Conservation (phyloP, 352 stramenopile genomes). For the Phytopythium vexans region DNA sequence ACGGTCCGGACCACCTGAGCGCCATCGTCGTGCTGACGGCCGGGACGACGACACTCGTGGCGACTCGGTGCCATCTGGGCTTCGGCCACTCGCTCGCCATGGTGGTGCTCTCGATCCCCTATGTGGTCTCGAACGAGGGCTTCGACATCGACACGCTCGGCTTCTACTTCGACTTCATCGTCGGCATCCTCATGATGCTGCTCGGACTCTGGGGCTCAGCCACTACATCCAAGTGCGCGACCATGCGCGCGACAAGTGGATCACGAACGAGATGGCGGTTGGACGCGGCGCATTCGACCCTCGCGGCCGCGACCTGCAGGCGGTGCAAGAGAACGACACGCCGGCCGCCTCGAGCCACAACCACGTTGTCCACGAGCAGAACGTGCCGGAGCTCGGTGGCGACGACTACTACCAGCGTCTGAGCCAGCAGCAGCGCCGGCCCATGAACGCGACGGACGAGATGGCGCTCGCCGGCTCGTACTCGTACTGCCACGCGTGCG, state of each 20-base stretch:
- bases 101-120: constrained; percentile 56
- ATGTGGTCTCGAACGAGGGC: constrained; percentile 38
- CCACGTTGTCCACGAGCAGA: constrained; percentile 11
- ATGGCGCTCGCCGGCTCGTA: constrained; percentile 30
- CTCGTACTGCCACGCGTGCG: constrained; percentile 80
- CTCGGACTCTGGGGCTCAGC: constrained; percentile 38
- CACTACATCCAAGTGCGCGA: constrained; percentile 38
- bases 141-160: constrained; percentile 38
- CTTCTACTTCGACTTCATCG: constrained; percentile 49
- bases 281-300: neutral
- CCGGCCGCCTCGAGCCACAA: constrained; percentile 10
- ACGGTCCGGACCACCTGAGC: constrained; percentile 83
- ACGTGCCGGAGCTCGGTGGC: constrained; percentile 16
- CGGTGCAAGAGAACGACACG: neutral
- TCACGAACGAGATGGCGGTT: constrained; percentile 3
- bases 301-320: constrained; percentile 2
- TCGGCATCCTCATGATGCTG: constrained; percentile 58
- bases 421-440: neutral
- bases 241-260: constrained; percentile 1
- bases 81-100: constrained; percentile 76
- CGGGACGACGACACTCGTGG: constrained; percentile 61
- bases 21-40: constrained; percentile 79
- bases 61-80: constrained; percentile 83
- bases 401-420: constrained; percentile 28
- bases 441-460: constrained; percentile 1